phyloP scores from a whole-genome alignment of 1,139 yeast genomes.

The Geotrichum aggregatum region DNA sequence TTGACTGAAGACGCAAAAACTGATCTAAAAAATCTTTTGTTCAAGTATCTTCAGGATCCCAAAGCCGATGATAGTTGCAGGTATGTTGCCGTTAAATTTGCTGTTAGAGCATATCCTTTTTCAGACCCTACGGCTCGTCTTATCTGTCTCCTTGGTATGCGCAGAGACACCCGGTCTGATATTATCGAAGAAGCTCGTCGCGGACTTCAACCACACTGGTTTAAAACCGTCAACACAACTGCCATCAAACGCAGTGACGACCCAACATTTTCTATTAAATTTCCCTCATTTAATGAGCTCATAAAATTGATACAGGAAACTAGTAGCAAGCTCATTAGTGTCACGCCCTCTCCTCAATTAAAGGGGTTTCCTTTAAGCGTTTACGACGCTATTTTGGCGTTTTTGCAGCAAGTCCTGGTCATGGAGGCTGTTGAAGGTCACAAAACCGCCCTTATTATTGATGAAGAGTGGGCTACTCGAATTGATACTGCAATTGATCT shows the following conservation, averaged over 20 bases:
- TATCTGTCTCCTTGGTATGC: constrained; percentile 63
- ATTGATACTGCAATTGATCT: constrained; percentile 66
- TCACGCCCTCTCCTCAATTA: constrained; percentile 21
- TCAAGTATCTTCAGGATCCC: constrained; percentile 39
- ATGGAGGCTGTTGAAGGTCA: constrained; percentile 56
- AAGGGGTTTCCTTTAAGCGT: constrained; percentile 24
- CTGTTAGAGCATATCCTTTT: constrained; percentile 65
- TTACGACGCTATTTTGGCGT: constrained; percentile 37
- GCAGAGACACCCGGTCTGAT: constrained; percentile 57
- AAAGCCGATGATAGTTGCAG: constrained; percentile 44
- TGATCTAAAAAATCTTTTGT: constrained; percentile 46
- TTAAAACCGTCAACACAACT: constrained; percentile 36
- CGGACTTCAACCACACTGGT: constrained; percentile 81
- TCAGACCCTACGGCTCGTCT: constrained; percentile 64
- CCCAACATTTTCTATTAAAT: constrained; percentile 22
- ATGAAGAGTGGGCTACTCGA: constrained; percentile 71
- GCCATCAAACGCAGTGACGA: constrained; percentile 20
- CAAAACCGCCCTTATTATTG: constrained; percentile 57
- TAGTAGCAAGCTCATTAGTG: constrained; percentile 10
- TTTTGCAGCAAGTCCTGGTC: constrained; percentile 50
- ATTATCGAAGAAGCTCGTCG: constrained; percentile 74
- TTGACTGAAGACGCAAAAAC: constrained; percentile 43
- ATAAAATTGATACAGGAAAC: constrained; percentile 16
- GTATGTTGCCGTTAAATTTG: constrained; percentile 61
- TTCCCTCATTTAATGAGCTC: constrained; percentile 36